phyloP scores from a whole-genome alignment of 75 land plant genomes.

The Selaginella tamariscina region DNA sequence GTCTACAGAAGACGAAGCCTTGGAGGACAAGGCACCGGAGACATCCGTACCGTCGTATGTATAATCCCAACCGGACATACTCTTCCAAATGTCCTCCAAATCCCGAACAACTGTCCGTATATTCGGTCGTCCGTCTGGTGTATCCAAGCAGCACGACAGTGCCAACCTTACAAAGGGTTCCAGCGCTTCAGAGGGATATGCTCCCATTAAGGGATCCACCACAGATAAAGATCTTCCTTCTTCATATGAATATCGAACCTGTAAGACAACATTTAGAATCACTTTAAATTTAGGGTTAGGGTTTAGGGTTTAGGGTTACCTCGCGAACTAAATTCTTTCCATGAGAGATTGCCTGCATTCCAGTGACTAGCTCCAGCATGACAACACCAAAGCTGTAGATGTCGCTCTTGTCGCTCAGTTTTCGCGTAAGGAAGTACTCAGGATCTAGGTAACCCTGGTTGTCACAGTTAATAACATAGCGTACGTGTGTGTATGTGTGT shows the following conservation, averaged over 20 bases:
- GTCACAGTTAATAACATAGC: neutral
- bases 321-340: conserved; percentile 89
- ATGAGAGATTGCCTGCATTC: conserved; percentile 66
- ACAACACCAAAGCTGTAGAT: conserved; percentile 96
- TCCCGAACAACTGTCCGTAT: neutral
- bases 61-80: neutral
- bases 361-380: conserved; percentile 73
- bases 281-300: no score
- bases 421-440: conserved; percentile 69
- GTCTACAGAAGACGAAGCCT: no score
- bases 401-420: conserved; percentile 93
- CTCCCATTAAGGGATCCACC: conserved; percentile 33
- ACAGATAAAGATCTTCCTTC: conserved; percentile 40
- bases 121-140: neutral
- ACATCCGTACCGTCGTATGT: neutral
- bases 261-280: no score
- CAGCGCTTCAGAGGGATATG: conserved; percentile 39
- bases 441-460: conserved; percentile 90
- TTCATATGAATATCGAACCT: conserved; percentile 56
- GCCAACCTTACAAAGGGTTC: conserved; percentile 46
- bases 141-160: conserved; percentile 37
- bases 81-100: conserved; percentile 12
- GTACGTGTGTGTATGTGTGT: neutral
- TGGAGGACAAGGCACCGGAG: no score
- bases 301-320: conserved; percentile 34